Evolutionary conservation across 2,329 filamentous ascomycete genomes (phyloP).

Genomic region (Trichoderma brevicompactum): DNA sequence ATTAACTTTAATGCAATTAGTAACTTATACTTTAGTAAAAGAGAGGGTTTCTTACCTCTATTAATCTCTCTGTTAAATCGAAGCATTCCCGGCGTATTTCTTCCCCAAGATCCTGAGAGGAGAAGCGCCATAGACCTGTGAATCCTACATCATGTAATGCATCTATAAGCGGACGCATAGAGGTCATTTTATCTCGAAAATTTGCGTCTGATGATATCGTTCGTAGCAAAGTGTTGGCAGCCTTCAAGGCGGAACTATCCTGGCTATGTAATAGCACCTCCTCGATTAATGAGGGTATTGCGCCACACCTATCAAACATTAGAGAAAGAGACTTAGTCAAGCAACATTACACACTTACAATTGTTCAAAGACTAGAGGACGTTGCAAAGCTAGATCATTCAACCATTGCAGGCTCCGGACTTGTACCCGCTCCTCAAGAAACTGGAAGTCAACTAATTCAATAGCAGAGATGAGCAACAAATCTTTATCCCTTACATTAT

Average conservation of each 20-base stretch:
- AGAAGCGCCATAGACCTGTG: slow-evolving; percentile 63
- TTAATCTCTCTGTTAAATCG: slow-evolving; percentile 61
- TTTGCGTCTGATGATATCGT: slow-evolving; percentile 60
- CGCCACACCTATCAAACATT: slow-evolving; percentile 52
- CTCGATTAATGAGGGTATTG: slow-evolving; percentile 62
- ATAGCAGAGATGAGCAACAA: slow-evolving; percentile 66
- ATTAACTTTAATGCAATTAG: slow-evolving; percentile 10
- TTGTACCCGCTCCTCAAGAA: slow-evolving; percentile 66
- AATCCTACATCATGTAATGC: slow-evolving; percentile 66
- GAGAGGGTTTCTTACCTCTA: slow-evolving; percentile 53
- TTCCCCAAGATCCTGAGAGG: slow-evolving; percentile 54
- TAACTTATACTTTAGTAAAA: not conserved
- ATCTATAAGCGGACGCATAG: slow-evolving; percentile 54
- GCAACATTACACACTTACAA: slow-evolving; percentile 51
- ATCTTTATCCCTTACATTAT: slow-evolving; percentile 62
- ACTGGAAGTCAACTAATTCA: slow-evolving; percentile 68
- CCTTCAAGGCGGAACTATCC: slow-evolving; percentile 61
- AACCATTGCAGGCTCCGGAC: slow-evolving; percentile 64
- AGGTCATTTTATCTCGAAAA: slow-evolving; percentile 54
- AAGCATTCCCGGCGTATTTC: slow-evolving; percentile 59
- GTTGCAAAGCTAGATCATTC: slow-evolving; percentile 57
- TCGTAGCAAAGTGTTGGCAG: slow-evolving; percentile 63
- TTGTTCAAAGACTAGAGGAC: slow-evolving; percentile 61
- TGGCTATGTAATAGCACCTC: slow-evolving; percentile 67
- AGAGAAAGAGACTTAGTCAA: slow-evolving; percentile 22